Percentiles rank a stretch among this genome's conserved stretches.
These are phyloP conservation scores for Platismatia glauca DNA, from an alignment of 495 filamentous ascomycete species.

Conservation along the genomic window DNA sequence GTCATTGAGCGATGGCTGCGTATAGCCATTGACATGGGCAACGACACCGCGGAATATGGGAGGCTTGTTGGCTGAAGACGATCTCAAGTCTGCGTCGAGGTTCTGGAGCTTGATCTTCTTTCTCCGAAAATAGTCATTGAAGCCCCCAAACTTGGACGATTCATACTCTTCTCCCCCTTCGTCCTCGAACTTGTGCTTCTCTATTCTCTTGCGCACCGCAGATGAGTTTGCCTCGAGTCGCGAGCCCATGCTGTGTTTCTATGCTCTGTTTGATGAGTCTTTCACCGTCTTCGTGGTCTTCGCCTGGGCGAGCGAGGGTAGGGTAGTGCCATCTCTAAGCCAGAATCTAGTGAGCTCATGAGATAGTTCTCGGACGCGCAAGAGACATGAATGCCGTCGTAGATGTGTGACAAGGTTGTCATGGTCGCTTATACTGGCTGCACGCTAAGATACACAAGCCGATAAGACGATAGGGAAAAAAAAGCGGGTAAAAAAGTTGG, in stretches of 20 bases:
- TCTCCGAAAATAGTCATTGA: constrained; percentile 79
- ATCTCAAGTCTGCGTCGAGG: constrained; percentile 71
- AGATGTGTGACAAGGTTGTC: not conserved
- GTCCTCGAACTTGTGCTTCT: constrained; percentile 51
- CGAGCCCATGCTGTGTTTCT: constrained; percentile 60
- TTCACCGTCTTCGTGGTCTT: not conserved
- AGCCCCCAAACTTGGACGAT: constrained; percentile 76
- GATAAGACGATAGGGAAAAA: constrained; percentile 5
- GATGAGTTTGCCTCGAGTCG: constrained; percentile 67
- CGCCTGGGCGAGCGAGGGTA: constrained; percentile 8
- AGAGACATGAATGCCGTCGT: not conserved
- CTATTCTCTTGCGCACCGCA: constrained; percentile 74
- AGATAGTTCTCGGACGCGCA: not conserved
- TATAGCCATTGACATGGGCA: constrained; percentile 87
- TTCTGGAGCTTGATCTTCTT: constrained; percentile 97
- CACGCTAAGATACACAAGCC: constrained; percentile 13
- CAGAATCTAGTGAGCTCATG: not conserved
- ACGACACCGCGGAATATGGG: constrained; percentile 84
- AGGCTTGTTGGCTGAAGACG: constrained; percentile 55
- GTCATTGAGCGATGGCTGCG: constrained; percentile 80
- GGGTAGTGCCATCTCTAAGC: not conserved
- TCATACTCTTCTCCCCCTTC: constrained; percentile 90
- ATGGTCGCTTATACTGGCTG: not conserved
- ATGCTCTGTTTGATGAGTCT: not conserved
- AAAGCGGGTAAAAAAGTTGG: constrained; percentile 1